A percentile compares a stretch with the other conserved stretches of the same genome.
These are phyloP conservation scores for Pseudocercospora crystallina DNA, from an alignment of 2,329 filamentous ascomycete genomes.

Conservation along the genomic window DNA sequence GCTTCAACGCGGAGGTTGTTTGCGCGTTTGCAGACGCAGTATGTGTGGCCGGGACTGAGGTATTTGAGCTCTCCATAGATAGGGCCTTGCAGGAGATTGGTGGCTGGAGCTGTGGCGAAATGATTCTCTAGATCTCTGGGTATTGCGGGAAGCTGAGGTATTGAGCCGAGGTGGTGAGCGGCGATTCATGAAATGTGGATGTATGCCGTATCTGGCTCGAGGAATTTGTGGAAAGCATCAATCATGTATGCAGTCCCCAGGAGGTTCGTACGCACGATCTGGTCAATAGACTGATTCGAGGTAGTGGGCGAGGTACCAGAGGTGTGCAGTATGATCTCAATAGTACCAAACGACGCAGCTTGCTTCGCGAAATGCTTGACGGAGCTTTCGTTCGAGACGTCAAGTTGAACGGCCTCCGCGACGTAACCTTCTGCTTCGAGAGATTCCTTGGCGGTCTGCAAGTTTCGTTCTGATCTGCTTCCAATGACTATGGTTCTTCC, in stretches of 20 bases:
- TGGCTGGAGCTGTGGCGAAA: background rate
- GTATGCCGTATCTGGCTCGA: background rate
- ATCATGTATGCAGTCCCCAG: constrained; percentile 10
- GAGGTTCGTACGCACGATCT: constrained; percentile 4
- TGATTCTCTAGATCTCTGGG: background rate
- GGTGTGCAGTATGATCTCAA: constrained; percentile 9
- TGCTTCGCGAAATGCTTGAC: constrained; percentile 6
- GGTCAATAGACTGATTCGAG: background rate
- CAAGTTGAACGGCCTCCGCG: background rate
- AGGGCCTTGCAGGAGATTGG: background rate
- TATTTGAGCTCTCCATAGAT: background rate
- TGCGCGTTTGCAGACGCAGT: constrained; percentile 9
- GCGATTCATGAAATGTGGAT: constrained; percentile 9
- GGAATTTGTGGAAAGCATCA: constrained; percentile 5
- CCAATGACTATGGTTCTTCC: constrained; percentile 8
- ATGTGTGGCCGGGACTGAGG: background rate
- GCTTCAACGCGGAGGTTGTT: constrained; percentile 13
- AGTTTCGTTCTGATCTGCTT: background rate
- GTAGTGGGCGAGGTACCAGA: constrained; percentile 4
- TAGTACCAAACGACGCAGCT: background rate
- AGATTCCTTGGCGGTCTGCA: background rate
- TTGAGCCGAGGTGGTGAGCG: background rate
- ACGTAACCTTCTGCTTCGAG: constrained; percentile 3
- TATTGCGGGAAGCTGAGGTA: too few relatives aligned
- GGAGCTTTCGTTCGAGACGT: background rate